Evolutionary conservation across 495 filamentous ascomycete genomes (phyloP), one percentile per base, ranked within the genome.

Genomic region (Extremus antarcticus): DNA sequence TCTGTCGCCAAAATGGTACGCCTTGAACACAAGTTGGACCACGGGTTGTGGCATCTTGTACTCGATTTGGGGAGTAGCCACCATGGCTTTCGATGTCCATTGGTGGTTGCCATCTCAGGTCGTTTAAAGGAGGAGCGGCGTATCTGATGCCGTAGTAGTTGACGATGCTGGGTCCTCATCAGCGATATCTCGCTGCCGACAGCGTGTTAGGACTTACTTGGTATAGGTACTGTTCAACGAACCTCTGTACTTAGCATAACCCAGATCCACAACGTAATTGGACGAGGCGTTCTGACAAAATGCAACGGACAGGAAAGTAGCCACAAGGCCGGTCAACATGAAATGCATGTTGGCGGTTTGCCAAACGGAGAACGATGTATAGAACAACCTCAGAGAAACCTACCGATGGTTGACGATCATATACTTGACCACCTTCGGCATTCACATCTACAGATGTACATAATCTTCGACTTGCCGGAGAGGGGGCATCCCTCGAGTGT

Each of bases 11-110:
- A 50, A 53, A 56, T 8, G 57, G 61, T 45, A 54, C 24, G 7
- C 53, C 58, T 55, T 63, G 61, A 21, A 63, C 55, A 51, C 63
- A 65, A 41, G 52, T 56, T 10, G 60, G 63, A 16, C 54, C 60
- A 32, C 32, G 52, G n/a, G 25, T 25, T n/a, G 55, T 55, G 22
- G 62, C 62, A 22, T 54, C 29, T 11, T 49, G 24, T 13, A 58
- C 29, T 16, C 20, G 23, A 19, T 47, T 45, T 3, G 20, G 17
- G 38, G 35, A 19, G 39, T 54, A 57, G 41, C 45, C 48, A 39
- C 54, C 50, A 40, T 59, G 50, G 32, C 23, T 38, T 48, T 62
- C 61, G 22, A 63, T 63, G 25, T 57, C 46, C 45, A 43, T 21
- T 4, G 62, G 62, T 11, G 55, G 48, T 55, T 50, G 23, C 62